These are phyloP conservation scores for Phytopythium mirpurense DNA, from an alignment of 352 stramenopile genomes.

Conservation along the genomic window DNA sequence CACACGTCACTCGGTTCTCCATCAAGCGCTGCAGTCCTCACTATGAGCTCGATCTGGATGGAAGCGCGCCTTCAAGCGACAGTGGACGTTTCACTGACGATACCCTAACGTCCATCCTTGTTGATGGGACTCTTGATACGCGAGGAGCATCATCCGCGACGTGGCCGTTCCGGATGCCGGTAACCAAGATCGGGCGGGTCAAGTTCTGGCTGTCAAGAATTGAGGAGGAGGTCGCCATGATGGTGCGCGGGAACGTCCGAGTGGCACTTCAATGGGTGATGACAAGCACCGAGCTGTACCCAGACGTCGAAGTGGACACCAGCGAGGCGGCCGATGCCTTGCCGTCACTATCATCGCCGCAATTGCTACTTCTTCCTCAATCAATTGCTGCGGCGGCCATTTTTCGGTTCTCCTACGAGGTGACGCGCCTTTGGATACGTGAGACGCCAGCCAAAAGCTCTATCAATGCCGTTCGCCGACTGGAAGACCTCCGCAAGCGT, in stretches of 20 bases:
- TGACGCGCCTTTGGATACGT: slow-evolving; percentile 4
- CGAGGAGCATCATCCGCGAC: not conserved
- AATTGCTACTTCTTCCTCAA: slow-evolving; percentile 18
- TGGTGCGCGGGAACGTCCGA: slow-evolving; percentile 36
- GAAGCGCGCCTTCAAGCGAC: not conserved
- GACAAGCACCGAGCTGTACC: not conserved
- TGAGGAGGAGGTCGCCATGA: slow-evolving; percentile 48
- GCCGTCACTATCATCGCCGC: not conserved
- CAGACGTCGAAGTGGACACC: not conserved
- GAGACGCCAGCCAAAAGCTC: not conserved
- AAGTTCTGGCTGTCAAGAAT: slow-evolving; percentile 63
- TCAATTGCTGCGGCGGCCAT: slow-evolving; percentile 17
- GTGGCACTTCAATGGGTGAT: slow-evolving; percentile 18
- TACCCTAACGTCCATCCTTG: not conserved
- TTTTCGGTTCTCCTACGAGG: slow-evolving; percentile 29
- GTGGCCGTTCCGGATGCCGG: slow-evolving; percentile 19
- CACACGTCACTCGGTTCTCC: slow-evolving; percentile 26
- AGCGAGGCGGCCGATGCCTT: slow-evolving; percentile 2
- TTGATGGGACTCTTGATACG: slow-evolving; percentile 10
- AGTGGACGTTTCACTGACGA: slow-evolving; percentile 8
- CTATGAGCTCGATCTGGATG: slow-evolving; percentile 1
- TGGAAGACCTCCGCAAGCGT: not conserved
- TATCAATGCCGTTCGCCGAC: not conserved
- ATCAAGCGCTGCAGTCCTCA: slow-evolving; percentile 15
- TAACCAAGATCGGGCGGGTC: slow-evolving; percentile 63